Conservation (phyloP, 2,329 filamentous ascomycete species). For the Truncatella angustata region DNA sequence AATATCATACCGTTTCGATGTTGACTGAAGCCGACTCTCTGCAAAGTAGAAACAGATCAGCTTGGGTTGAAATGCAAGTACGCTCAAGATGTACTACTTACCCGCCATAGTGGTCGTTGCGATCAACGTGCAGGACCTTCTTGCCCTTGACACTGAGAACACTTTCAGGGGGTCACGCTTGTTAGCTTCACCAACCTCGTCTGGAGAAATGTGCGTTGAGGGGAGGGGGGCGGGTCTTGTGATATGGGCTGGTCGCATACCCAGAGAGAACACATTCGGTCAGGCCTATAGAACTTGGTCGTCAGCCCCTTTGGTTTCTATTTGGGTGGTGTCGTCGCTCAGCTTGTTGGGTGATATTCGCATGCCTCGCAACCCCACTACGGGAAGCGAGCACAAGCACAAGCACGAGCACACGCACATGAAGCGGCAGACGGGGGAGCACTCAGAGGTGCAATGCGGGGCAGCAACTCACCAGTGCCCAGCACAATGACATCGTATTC, state of each 20-base stretch:
- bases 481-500: constrained; percentile 99
- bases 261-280: constrained; percentile 99
- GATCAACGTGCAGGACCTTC: constrained; percentile 98
- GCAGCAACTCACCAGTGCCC: constrained; percentile 76
- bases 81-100: constrained; percentile 53
- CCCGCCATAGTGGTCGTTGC: constrained; percentile 98
- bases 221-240: too few relatives aligned
- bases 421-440: constrained; percentile 9
- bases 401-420: constrained; percentile 14
- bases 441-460: not conserved
- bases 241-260: constrained; percentile 63
- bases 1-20: constrained; percentile 73
- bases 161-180: constrained; percentile 43
- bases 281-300: constrained; percentile 62
- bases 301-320: too few relatives aligned
- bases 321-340: not conserved
- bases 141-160: constrained; percentile 97
- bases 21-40: constrained; percentile 96
- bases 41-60: constrained; percentile 19
- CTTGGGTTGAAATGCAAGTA: too few relatives aligned
- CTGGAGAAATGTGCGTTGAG: too few relatives aligned
- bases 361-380: too few relatives aligned
- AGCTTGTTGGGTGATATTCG: not conserved
- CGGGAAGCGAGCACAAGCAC: constrained; percentile 5
- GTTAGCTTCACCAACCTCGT: not conserved